Base-by-base conservation (phyloP, 2,329 filamentous ascomycete species). In the Venturia effusa region DNA sequence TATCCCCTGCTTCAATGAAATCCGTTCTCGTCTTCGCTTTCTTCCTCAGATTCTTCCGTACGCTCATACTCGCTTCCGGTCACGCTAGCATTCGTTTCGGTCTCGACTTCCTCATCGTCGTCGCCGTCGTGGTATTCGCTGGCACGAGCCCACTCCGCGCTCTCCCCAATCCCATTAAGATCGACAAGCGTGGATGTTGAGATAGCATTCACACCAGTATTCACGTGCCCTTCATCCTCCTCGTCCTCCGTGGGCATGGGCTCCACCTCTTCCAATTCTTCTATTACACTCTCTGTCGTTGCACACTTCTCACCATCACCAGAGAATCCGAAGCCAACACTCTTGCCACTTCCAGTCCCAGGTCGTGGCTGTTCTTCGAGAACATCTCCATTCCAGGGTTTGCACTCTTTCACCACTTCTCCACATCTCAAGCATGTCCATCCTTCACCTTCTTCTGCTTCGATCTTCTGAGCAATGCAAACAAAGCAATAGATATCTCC, bases 401-500 rank as follows among this genome's bases (percentile, higher is more conserved):
- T 87, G 75, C 93, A 97, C 73, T 92, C 86, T 72, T 88, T 91
- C 60, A 96, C 85, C 24, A 88, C 74, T 71, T 90, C 88, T 22
- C 92, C 92, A 71, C 94, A 99, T 24, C 94, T 84, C 59, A 99
- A 78, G 76, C 94, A 99, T 13, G 85, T 83, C 91, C 92, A 97
- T 2, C 93, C 93, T 71, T 97, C 91, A 39, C 93, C 94, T 73
- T 97, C 93, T 75, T 97, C 93, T 5, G 88, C 85, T 75, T 97
- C 93, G 54, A 99, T 82, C 66, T 90, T 85, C 65, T 92, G 90
- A 3, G 92, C 91, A n/a, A 97, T 77, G 71, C 94, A 99, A 22
- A 96, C 90, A 72, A 95, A 99, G 76, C 94, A 99, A 77, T 97
- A 99, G 65, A 97, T 82, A 74, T 92, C 96, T 0, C 89, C 89